Evolutionary conservation across 208 protist genomes (phyloP), one percentile per base, ranked within the genome.

Genomic region (Phytomonas serpens): DNA sequence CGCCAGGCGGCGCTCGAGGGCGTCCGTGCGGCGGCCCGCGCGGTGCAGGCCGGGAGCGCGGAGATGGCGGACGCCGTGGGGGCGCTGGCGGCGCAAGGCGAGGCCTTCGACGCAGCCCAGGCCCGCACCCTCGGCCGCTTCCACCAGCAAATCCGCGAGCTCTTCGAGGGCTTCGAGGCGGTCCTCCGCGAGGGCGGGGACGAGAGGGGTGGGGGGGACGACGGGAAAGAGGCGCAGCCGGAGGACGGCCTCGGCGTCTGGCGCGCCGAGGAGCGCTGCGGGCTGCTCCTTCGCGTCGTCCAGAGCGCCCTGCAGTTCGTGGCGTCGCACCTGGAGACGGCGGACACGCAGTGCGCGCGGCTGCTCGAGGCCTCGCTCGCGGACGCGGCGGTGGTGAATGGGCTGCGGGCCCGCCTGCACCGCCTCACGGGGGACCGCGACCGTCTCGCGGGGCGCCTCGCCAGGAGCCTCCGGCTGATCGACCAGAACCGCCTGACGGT

Each of bases 401-500:
- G 83, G 64, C 51, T 95, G 51, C 61, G 87, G 0, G 73, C 79
- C 40, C 68, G 83, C 62, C 42, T 92, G 37, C 72, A 70, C 14
- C 61, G 61, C 30, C 34, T 92, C 9, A 87, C 80, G 11, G 34
- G 31, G 1, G 77, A 94, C 61, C 85, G 83, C 4, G 84, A 93
- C 38, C 31, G 27, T 0, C 73, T 86, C 63, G 71, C 77, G 3
- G 67, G 63, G 0, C 68, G 82, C 40, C 74, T 96, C 36, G 70
- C 70, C 30, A 65, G 78, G 4, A 82, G 80, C 70, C 76, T 82
- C 27, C 78, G 76, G 11, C 57, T 93, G n/a, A 89, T 96, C 34
- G 82, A 94, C 37, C 81, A 82, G 72, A 82, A 94, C 75, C 82
- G 89, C 63, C 76, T 96, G 11, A 80, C 81, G 11, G 78, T 89